Base-by-base conservation (phyloP, 495 filamentous ascomycete species). In the Entonaema liquescens region DNA sequence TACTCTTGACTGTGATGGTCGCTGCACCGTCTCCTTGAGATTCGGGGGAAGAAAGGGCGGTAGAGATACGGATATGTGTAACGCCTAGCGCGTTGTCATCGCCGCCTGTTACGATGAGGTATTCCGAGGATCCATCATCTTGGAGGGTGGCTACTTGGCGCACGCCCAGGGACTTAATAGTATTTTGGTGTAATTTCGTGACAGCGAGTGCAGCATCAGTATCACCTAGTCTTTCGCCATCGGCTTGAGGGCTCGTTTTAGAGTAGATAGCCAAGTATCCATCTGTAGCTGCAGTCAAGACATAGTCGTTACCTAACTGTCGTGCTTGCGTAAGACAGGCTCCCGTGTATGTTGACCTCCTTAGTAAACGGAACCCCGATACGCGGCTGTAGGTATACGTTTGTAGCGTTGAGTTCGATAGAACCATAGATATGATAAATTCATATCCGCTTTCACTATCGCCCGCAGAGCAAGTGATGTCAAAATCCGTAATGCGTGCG, bases 1-100 rank as follows among this genome's bases (percentile, higher is more conserved):
- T 88, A 47, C 71, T 76, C 4, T 55, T 21, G 9, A 82, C 55
- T 26, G 60, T 67, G 50, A 79, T 6, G 11, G 5, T 15, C 11
- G 25, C 1, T 68, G 50, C 2, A 7, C 28, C 3, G 8, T 31
- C 3, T 7, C 19, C 12, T 19, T 17, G 25, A 9, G 28, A 5
- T n/a, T 28, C 26, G 8, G 44, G 38, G 17, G n/a, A 23, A 28
- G 35, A 12, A 44, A 29, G 28, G 19, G 0, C 72, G 73, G 47
- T 60, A 53, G 47, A 89, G 62, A 28, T 13, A 28, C 31, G 9
- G 13, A 67, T 26, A 35, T 85, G 79, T 1, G 88, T 85, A 9
- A 95, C 72, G 0, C 85, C 86, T 0, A 97, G 72, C 3, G 91
- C 89, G 70, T 94, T 93, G 72, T 97, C 94, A 69, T 98, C 94